Evolutionary conservation across 208 protist genomes (phyloP), one percentile per base, ranked within the genome.

Genomic region (Trypanosoma mega): DNA sequence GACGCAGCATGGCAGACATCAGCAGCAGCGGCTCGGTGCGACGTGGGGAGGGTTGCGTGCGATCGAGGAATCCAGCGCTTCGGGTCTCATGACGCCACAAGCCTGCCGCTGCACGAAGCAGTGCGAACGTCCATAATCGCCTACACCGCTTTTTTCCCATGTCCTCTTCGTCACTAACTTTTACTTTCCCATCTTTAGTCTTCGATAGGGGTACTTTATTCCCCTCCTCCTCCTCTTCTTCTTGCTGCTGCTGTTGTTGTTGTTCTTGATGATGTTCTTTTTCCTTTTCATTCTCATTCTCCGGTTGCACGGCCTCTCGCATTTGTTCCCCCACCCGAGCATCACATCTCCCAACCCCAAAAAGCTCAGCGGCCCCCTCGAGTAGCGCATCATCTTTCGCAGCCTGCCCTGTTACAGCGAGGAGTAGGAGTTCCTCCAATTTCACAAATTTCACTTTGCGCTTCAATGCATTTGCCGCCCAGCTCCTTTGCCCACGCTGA

Each of bases 1-100:
- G 21, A 37, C 24, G 30, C 16, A 91, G 45, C 9, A 85, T 56
- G 34, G 68, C 75, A 2, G 68, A 61, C 43, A 78, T 66, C 21
- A 92, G 49, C 0, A 88, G 54, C 45, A 88, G 82, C 0, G 85
- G 64, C 24, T 92, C 85, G 21, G 65, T 72, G 49, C 70, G 54
- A 39, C 67, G 78, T 2, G 74, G 57, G 0, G 80, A 85, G 27
- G 64, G 62, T 43, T 74, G 68, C 12, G 37, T 72, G 31, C 44
- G 23, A 23, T 66, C 58, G 0, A 80, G 33, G 21, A 69, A 39
- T 12, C 64, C 63, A 45, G 37, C 26, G 12, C 4, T 18, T 23
- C 51, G 46, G 16, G 39, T 36, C 14, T 63, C 68, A 18, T 63
- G 59, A 7, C 18, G 29, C 57, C 57, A 76, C 27, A 74, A 44